Evolutionary conservation across 163 green algal species (phyloP).

Genomic region (Volvox carteri): DNA sequence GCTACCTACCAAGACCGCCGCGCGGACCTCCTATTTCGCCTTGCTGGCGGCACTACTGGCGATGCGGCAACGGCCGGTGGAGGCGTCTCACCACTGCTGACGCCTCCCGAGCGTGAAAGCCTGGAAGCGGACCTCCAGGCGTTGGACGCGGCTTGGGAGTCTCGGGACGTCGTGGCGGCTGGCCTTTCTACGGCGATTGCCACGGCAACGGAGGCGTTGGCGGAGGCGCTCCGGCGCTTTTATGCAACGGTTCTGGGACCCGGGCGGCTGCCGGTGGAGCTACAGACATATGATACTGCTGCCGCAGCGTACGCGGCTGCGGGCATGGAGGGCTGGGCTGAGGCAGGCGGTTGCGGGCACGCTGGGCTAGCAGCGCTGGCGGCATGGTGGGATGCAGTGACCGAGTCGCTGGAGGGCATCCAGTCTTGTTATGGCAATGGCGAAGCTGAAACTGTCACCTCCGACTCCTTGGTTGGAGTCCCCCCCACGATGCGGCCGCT

Average conservation of each 20-base stretch:
- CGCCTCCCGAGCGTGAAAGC: background rate
- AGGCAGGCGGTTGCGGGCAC: conserved; percentile 14
- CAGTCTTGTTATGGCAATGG: background rate
- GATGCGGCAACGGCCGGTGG: background rate
- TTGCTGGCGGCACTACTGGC: background rate
- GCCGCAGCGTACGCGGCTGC: conserved; percentile 12
- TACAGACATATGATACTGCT: background rate
- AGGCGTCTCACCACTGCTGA: background rate
- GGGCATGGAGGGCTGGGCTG: conserved; percentile 26
- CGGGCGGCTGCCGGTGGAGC: conserved; percentile 18
- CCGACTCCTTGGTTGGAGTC: background rate
- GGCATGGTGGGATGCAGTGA: conserved; percentile 22
- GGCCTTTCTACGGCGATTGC: background rate
- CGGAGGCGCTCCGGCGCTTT: conserved; percentile 1
- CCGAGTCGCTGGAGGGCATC: conserved; percentile 12
- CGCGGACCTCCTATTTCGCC: background rate
- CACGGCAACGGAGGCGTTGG: background rate
- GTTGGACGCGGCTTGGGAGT: conserved; percentile 55
- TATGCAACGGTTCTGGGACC: background rate
- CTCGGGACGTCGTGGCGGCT: background rate
- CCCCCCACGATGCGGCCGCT: conserved; percentile 50
- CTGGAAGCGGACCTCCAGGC: conserved; percentile 38
- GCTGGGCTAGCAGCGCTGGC: background rate
- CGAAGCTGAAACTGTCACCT: background rate
- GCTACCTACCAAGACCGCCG: conserved; percentile 38